phyloP scores from a whole-genome alignment of 2,329 filamentous ascomycete genomes.

The Hypoxylon sp. region DNA sequence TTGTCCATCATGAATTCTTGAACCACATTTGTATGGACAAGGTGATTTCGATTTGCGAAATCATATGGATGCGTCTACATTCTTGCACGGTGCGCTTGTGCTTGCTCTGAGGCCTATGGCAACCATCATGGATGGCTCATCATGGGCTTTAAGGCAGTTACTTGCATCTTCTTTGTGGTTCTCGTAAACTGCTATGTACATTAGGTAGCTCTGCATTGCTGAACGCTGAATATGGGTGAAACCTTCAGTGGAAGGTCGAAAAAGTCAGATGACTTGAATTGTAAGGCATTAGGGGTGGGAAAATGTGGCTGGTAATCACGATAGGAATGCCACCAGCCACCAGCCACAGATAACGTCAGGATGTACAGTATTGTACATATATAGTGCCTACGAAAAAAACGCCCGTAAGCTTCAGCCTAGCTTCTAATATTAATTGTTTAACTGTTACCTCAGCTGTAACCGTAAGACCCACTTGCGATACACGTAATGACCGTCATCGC shows the following conservation, averaged over 20 bases:
- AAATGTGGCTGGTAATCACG: slow-evolving; percentile 5
- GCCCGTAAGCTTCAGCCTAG: slow-evolving; percentile 2
- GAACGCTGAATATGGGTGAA: neutral
- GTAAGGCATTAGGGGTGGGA: neutral
- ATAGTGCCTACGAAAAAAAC: neutral
- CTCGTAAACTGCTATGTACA: neutral
- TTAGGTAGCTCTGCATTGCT: neutral
- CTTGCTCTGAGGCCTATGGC: neutral
- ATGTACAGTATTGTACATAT: no score
- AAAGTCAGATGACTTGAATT: slow-evolving; percentile 1
- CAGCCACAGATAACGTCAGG: slow-evolving; percentile 32
- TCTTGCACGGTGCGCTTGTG: neutral
- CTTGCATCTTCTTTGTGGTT: neutral
- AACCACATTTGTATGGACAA: neutral
- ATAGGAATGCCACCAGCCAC: neutral
- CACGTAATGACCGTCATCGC: slow-evolving; percentile 40
- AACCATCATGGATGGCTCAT: neutral
- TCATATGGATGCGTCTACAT: neutral
- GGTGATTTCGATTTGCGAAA: neutral
- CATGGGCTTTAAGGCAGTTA: neutral
- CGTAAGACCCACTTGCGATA: slow-evolving; percentile 25
- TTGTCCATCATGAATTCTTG: neutral
- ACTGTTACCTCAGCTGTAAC: slow-evolving; percentile 10
- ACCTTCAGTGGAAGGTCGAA: neutral
- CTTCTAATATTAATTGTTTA: slow-evolving; percentile 1